Evolutionary conservation across 306 rosid genomes (phyloP), one percentile per base, ranked within the genome.

Genomic region (Vicia sativa): DNA sequence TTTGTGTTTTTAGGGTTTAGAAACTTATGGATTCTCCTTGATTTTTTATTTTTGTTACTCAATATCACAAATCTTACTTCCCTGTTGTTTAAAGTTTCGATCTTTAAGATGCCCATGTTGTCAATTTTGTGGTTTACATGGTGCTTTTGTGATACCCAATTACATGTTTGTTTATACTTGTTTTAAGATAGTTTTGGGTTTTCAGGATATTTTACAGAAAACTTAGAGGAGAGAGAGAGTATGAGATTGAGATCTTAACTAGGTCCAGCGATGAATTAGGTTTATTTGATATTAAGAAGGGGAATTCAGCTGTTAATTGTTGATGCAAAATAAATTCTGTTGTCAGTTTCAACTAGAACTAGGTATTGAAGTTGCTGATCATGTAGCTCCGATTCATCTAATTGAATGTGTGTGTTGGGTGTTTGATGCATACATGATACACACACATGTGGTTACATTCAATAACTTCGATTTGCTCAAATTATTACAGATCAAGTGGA

Each of bases 1-100:
- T 25, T 11, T 23, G 4, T 14, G 11, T 18, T 21, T 71, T 70
- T 65, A 81, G 86, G 82, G 80, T 81, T 81, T 74, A 3, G 0
- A 38, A 50, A 4, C 14, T 31, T 53, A 11, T 63, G 25, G 2
- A 9, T 62, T 55, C 41, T 13, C 10, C 37, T 28, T 77, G 2
- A 39, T 16, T 56, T 21, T 69, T 26, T 9, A 77, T 73, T 62
- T 34, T 1, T 43, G 4, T 43, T 43, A 14, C 50, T 43, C 46
- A 11, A 52, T 9, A 35, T 38, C 29, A 11, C 6, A 14, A 57
- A 19, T 73, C 56, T 50, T 67, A 60, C 35, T 48, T 10, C 35
- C 2, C 12, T 45, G 2, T 7, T 23, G 37, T 23, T 67, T 42
- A 46, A 76, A 67, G 68, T 61, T 80, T 67, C 41, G 45, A 64